Percentiles rank a stretch among this genome's conserved stretches.
Conservation (phyloP, 2,329 filamentous ascomycete genomes). For the Acrocalymma vagum region DNA sequence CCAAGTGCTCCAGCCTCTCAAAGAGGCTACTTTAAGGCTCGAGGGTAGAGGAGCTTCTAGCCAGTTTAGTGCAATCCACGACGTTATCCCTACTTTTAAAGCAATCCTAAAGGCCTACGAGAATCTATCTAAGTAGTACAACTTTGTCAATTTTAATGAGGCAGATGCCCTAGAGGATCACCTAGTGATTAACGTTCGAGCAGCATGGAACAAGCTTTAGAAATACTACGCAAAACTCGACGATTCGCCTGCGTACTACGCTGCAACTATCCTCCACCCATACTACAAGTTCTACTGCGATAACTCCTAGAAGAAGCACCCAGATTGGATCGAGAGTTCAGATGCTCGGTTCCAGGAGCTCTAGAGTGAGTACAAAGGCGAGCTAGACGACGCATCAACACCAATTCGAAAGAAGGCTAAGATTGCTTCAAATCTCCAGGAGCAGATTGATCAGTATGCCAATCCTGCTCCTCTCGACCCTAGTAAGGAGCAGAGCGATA, state of each 20-base stretch:
- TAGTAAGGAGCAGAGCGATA: no score
- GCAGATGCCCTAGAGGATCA: constrained; percentile 4
- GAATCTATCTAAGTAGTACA: neutral
- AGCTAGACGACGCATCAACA: no score
- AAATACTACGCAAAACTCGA: constrained; percentile 9
- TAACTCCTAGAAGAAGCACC: no score
- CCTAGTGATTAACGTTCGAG: constrained; percentile 4
- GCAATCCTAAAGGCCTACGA: constrained; percentile 1
- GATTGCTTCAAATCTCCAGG: no score
- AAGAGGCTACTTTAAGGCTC: constrained; percentile 5
- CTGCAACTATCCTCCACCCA: constrained; percentile 6
- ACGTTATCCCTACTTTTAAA: constrained; percentile 6
- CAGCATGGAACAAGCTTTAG: constrained; percentile 3
- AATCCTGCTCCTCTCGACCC: no score
- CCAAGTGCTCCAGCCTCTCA: constrained; percentile 2
- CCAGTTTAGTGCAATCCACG: constrained; percentile 4
- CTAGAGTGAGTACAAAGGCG: no score
- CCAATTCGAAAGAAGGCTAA: no score
- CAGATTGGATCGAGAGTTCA: no score
- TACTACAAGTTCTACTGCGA: constrained; percentile 12
- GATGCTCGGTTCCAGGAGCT: no score
- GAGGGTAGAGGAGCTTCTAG: neutral
- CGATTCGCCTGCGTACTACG: constrained; percentile 8
- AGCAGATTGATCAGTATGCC: no score
- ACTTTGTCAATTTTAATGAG: constrained; percentile 3